Percentiles rank a stretch among this genome's conserved stretches.
Evolutionary conservation across 2,329 filamentous ascomycete genomes (phyloP).

Genomic region (Samsoniella hepiali): DNA sequence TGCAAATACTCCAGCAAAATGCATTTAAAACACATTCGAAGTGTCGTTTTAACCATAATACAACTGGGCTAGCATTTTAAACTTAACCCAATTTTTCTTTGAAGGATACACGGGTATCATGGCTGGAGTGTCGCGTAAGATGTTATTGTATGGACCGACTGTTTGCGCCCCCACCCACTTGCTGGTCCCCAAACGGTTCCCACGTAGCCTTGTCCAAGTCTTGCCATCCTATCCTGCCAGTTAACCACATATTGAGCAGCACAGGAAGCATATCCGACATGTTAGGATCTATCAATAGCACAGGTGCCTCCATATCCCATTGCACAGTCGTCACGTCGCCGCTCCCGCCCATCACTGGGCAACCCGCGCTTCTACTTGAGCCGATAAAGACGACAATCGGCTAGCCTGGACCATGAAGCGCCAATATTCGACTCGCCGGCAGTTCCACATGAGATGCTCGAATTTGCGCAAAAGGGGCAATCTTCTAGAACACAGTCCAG

Average conservation of each 20-base stretch:
- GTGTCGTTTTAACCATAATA: too few relatives aligned
- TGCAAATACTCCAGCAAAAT: too few relatives aligned
- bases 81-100: too few relatives aligned
- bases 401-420: too few relatives aligned
- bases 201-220: conserved; percentile 2
- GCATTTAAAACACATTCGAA: too few relatives aligned
- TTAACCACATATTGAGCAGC: conserved; percentile 11
- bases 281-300: background rate
- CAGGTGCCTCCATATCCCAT: background rate
- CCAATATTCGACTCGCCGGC: too few relatives aligned
- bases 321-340: conserved; percentile 2
- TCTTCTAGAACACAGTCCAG: background rate
- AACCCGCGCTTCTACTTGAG: background rate
- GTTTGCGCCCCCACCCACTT: background rate
- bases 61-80: too few relatives aligned
- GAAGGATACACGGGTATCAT: background rate
- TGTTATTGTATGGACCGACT: background rate
- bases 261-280: conserved; percentile 11
- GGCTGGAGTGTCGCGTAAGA: background rate
- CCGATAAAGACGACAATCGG: too few relatives aligned
- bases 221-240: conserved; percentile 6
- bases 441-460: background rate
- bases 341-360: conserved; percentile 2
- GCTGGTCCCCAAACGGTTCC: background rate
- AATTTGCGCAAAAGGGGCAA: background rate